A percentile compares a stretch with the other conserved stretches of the same genome.
Conservation (phyloP, 1,284 basidiomycete species). For the Heterobasidion irregulare region DNA sequence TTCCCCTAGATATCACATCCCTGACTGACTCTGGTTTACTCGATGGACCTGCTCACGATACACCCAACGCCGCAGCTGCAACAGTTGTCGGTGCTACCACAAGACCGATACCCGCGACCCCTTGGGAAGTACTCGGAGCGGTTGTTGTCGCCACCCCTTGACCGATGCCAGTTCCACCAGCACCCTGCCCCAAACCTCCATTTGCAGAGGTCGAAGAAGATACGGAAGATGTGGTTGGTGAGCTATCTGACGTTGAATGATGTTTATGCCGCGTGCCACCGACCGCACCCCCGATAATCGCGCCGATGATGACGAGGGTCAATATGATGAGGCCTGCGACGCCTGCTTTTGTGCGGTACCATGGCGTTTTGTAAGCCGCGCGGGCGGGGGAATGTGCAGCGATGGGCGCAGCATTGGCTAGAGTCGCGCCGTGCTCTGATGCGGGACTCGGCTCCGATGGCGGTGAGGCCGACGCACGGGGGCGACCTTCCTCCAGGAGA, state of each 20-base stretch:
- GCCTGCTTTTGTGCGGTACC: conserved; percentile 26
- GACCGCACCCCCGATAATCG: conserved; percentile 53
- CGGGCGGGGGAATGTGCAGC: conserved; percentile 7
- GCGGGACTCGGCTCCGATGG: conserved; percentile 8
- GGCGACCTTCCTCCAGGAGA: conserved; percentile 26
- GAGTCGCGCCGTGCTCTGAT: conserved; percentile 8
- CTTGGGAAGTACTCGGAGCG: background rate
- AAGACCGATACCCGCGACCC: too few species aligned
- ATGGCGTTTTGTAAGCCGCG: conserved; percentile 15
- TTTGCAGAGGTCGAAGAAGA: background rate
- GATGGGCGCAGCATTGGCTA: conserved; percentile 6
- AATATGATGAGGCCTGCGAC: conserved; percentile 29
- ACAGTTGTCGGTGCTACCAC: too few species aligned
- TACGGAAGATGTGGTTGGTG: background rate
- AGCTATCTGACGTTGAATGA: background rate
- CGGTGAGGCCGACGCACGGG: conserved; percentile 11
- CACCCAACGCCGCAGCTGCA: too few species aligned
- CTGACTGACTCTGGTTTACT: too few species aligned
- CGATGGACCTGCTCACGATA: too few species aligned
- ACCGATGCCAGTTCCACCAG: background rate
- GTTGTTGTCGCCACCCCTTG: background rate
- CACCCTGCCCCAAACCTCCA: background rate
- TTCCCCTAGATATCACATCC: too few species aligned
- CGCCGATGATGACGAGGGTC: conserved; percentile 37
- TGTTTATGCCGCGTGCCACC: conserved; percentile 34